These are phyloP conservation scores for Solanum tacnaense DNA, from an alignment of 257 asterid species.

Conservation along the genomic window DNA sequence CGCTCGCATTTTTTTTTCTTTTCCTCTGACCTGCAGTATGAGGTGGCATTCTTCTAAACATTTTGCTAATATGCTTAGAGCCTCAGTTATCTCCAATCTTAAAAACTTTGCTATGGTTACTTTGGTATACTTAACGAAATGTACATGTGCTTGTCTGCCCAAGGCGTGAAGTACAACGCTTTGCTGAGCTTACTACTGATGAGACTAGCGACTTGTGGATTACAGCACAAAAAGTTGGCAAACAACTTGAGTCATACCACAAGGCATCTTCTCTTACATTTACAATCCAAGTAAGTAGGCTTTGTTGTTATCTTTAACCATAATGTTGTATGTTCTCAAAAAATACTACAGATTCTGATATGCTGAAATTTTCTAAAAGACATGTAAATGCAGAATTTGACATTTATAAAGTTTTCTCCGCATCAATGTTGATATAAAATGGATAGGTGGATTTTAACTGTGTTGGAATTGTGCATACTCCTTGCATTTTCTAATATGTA, in stretches of 20 bases:
- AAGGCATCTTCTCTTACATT: slow-evolving; percentile 80
- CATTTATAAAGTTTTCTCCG: not conserved
- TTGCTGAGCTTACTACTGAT: slow-evolving; percentile 69
- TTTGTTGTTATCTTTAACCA: not conserved
- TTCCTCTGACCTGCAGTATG: not conserved
- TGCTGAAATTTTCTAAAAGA: not conserved
- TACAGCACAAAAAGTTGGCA: slow-evolving; percentile 67
- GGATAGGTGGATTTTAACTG: not conserved
- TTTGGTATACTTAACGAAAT: slow-evolving; percentile 51
- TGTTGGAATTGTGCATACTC: not conserved
- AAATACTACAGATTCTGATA: not conserved
- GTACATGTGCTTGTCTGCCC: slow-evolving; percentile 92
- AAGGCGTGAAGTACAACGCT: slow-evolving; percentile 72
- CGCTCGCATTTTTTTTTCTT: not conserved
- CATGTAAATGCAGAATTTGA: not conserved
- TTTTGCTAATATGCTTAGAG: not conserved
- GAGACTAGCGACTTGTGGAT: slow-evolving; percentile 82
- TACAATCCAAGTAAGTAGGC: slow-evolving; percentile 70
- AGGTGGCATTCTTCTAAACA: not conserved
- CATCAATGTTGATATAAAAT: not conserved
- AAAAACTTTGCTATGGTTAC: not conserved
- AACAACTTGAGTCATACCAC: slow-evolving; percentile 70
- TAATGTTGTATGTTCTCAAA: not conserved
- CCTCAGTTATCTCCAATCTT: not conserved
- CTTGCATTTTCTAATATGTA: not conserved